Base-by-base conservation (phyloP, 805 yeast species). In the Sugiyamaella valdiviana region DNA sequence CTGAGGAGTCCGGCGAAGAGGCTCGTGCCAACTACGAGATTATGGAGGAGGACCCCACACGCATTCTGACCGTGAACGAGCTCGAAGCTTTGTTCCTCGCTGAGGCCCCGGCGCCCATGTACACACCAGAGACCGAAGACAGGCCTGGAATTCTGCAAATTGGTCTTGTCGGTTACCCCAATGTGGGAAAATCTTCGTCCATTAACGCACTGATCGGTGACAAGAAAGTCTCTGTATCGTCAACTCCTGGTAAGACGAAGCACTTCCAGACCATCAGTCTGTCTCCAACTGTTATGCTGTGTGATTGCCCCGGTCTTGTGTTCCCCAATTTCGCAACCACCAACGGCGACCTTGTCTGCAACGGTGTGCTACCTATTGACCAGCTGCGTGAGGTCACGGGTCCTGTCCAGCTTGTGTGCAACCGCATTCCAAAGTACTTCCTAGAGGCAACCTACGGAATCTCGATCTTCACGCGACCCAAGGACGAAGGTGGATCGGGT, bases 231-330 rank as follows among this genome's bases (percentile, higher is more conserved):
- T 89, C 97, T 1, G 99, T 93, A 36, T 91, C 98, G 2, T 76
- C 98, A 1, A 93, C 99, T 1, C 99, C 99, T 12, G 99, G 99
- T 72, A 93, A 93, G 65, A 93, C 99, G 12, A 93, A 93, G 66
- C 99, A 93, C 74, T 93, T 93, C 76, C 99, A 93, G 72, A 93
- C 99, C 1, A 90, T 93, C 53, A 78, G 80, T 62, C 75, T 93
- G 40, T 80, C 96, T 0, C 85, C 84, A 45, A 76, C 83, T 35
- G 93, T 93, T 2, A 75, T 89, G 57, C 73, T 93, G 46, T 93
- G 98, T 69, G 99, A 93, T 75, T 93, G 99, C 74, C 99, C 99
- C 1, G 99, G 99, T 77, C 75, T 93, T 53, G 99, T 93, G 15
- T 93, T 93, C 73, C 99, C 99, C 20, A 93, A 91, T 62, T 93